Evolutionary conservation across 768 basidiomycete genomes (phyloP).

Genomic region (Phlebiopsis flavidoalba): DNA sequence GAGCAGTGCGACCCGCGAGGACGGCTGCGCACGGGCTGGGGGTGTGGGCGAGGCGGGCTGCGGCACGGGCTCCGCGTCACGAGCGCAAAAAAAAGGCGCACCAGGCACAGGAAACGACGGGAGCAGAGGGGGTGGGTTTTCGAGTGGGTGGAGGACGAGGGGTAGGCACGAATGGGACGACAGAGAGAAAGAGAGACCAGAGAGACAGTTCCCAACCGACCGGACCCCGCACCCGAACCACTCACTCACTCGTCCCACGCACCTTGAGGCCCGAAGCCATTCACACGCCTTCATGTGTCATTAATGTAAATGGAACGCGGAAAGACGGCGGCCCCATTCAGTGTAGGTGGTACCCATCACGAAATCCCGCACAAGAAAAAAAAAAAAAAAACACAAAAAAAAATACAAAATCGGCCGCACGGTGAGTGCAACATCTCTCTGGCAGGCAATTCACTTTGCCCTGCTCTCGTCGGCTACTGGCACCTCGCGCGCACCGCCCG

Average conservation of each 20-base stretch:
- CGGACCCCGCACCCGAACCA: background rate
- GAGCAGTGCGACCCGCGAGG: background rate
- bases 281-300: background rate
- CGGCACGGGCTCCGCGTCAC: background rate
- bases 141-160: background rate
- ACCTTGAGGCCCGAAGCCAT: constrained; percentile 1
- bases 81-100: no score
- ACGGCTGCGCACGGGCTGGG: no score
- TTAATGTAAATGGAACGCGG: background rate
- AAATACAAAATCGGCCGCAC: no score
- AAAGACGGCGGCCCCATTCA: background rate
- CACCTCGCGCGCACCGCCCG: no score
- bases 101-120: background rate
- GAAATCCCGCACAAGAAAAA: no score
- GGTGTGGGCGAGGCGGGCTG: background rate
- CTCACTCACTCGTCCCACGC: background rate
- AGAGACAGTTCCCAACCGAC: background rate
- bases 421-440: no score
- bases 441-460: no score
- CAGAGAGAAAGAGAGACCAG: background rate
- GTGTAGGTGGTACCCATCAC: background rate
- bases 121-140: background rate
- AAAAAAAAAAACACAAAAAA: no score
- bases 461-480: no score
- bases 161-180: background rate